Base-by-base conservation (phyloP, 768 basidiomycete genomes). In the Phallus indusiatus region DNA sequence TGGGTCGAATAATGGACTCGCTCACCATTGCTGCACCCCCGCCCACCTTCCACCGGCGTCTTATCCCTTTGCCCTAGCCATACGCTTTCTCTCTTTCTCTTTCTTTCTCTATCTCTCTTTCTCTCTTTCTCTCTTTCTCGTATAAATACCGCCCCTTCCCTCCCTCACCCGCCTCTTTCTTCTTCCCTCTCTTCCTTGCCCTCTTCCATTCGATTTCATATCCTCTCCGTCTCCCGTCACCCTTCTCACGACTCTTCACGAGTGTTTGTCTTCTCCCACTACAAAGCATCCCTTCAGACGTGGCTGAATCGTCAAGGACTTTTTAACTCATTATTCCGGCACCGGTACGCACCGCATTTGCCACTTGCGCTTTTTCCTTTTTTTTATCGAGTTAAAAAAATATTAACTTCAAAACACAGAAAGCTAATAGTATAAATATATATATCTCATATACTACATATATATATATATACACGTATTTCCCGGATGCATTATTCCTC, bases 141-240 rank as follows among this genome's bases (percentile, higher is more conserved):
- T 55, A 55, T 56, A 56, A 56, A 49, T 47, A 47, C 34, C 55
- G 36, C 46, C 20, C 33, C 9, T 20, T 8, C 53, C 55, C n/a
- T 20, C 35, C 46, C 37, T 16, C 42, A 24, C 22, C 55, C 42
- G 24, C 22, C 55, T 48, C 55, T 48, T 48, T 48, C 46, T 48
- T 35, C 28, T 28, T 28, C 55, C 14, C 47, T 20, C 22, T 42
- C 42, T 18, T n/a, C 55, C 28, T 46, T 48, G 24, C 49, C 46
- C 28, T 35, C 24, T 35, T n/a, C 46, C 55, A 28, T n/a, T 12
- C 55, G 2, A n/a, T 6, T 11, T 33, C 37, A 28, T 33, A 20
- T 12, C 55, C 12, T 18, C 34, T 8, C 47, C 55, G 18, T 34
- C 47, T 11, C 14, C 22, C 53, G 2, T 22, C 55, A 12, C 11